Evolutionary conservation across 108 stramenopile species (phyloP).

Genomic region (Skeletonema potamos): DNA sequence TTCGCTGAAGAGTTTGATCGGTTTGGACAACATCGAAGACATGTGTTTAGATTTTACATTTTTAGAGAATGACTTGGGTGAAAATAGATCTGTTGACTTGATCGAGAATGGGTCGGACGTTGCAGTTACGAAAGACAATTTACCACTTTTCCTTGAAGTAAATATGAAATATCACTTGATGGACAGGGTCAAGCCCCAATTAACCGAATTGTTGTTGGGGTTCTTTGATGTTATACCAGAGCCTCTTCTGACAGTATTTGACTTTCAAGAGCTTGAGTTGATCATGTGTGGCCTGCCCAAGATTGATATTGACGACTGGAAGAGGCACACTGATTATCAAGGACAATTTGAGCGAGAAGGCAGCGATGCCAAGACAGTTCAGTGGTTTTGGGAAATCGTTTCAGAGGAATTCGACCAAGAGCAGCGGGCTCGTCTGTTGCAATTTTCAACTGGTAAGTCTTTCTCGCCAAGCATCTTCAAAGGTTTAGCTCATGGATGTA

Average conservation of each 20-base stretch:
- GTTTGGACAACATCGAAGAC: constrained; percentile 70
- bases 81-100: constrained; percentile 82
- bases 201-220: constrained; percentile 87
- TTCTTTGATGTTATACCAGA: constrained; percentile 97
- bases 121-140: constrained; percentile 93
- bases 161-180: constrained; percentile 87
- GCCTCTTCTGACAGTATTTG: constrained; percentile 94
- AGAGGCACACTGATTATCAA: constrained; percentile 85
- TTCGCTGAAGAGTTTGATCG: constrained; percentile 68
- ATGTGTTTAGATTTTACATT: constrained; percentile 96
- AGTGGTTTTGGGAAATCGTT: constrained; percentile 97
- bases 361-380: constrained; percentile 57
- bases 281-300: constrained; percentile 94
- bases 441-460: constrained; percentile 86
- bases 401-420: constrained; percentile 89
- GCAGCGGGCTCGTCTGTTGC: constrained; percentile 91
- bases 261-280: constrained; percentile 96
- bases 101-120: constrained; percentile 82
- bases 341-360: constrained; percentile 70
- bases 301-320: constrained; percentile 94
- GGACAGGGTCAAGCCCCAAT: constrained; percentile 84
- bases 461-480: not conserved
- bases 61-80: constrained; percentile 87
- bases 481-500: not conserved
- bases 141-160: constrained; percentile 90